Percentiles rank a stretch among this genome's conserved stretches.
phyloP scores from a whole-genome alignment of 495 filamentous ascomycete species.

The Sabuloglossum arenarium region DNA sequence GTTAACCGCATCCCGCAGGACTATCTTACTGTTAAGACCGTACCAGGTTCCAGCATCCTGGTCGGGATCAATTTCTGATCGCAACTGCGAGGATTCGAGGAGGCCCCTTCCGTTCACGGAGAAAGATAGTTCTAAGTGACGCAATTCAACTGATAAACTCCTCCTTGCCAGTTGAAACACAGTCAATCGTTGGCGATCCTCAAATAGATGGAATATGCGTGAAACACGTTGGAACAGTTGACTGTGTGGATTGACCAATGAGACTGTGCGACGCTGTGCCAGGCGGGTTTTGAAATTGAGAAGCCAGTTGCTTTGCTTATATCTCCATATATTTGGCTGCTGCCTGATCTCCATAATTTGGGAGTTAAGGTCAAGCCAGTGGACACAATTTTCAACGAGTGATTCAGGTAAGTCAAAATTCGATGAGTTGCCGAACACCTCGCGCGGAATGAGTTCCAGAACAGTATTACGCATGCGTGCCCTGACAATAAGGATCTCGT shows the following conservation, averaged over 20 bases:
- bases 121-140: slow-evolving; percentile 14
- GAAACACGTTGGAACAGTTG: background rate
- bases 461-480: slow-evolving; percentile 7
- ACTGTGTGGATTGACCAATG: background rate
- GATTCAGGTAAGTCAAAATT: background rate
- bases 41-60: slow-evolving; percentile 27
- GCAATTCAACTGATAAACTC: slow-evolving; percentile 10
- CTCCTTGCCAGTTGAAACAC: background rate
- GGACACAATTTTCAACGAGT: background rate
- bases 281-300: background rate
- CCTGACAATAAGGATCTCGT: slow-evolving; percentile 21
- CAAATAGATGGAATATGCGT: background rate
- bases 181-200: background rate
- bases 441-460: slow-evolving; percentile 18
- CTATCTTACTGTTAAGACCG: slow-evolving; percentile 25
- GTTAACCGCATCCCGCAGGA: slow-evolving; percentile 20
- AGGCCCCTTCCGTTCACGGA: slow-evolving; percentile 10
- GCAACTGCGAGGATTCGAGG: slow-evolving; percentile 10
- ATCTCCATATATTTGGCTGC: background rate
- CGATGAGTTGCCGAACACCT: slow-evolving; percentile 10
- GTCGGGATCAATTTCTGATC: slow-evolving; percentile 14
- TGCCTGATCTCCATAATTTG: background rate
- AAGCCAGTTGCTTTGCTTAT: background rate
- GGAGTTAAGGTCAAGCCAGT: background rate
- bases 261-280: background rate